Evolutionary conservation across 179 eudicot genomes (phyloP), one percentile per base, ranked within the genome.

Genomic region (Corrigiola litoralis): DNA sequence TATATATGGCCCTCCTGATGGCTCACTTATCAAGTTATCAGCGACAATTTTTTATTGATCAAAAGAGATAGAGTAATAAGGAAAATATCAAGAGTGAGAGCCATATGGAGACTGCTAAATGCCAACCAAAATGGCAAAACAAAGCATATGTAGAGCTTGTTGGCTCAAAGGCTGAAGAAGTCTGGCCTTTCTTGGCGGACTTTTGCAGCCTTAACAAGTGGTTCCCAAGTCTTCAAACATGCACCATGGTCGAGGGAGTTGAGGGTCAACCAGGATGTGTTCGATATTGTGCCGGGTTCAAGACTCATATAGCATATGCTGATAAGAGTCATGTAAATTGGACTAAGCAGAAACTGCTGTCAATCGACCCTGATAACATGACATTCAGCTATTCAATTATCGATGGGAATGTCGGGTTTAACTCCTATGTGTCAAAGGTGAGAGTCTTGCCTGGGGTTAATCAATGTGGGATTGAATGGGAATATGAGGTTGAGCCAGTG

Each of bases 261-360:
- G 45, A 72, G 1, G 67, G 72, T 36, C 33, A 52, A 18, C 76
- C 72, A 16, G 76, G 72, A 0, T 72, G 76, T 37, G 76, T 60
- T 13, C 61, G 76, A 8, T 72, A 66, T 4, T 72, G 76, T 60
- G 48, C 67, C 1, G 76, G 76, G 57, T 72, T 66, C 51, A 60
- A 66, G 67, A 66, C 76, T 56, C 76, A 72, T 37, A 24, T 72
- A 20, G 64, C 31, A 11, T 49, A 72, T 33, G 5, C 51, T 0
- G 67, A 66, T 17, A 7, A 1, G 66, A 42, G 13, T 17, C 75
- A 49, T 57, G 53, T 65, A 16, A 72, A 65, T 31, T 72, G 76
- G 76, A 65, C 72, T n/a, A 66, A 72, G 71, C 72, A 72, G 38
- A 72, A 66, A 38, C 24, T 72, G 54, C 18, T 66, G 67, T 72